Percentiles rank a stretch among this genome's conserved stretches.
Evolutionary conservation across 164 flowering plant genomes (phyloP).

Genomic region (Macadamia integrifolia): DNA sequence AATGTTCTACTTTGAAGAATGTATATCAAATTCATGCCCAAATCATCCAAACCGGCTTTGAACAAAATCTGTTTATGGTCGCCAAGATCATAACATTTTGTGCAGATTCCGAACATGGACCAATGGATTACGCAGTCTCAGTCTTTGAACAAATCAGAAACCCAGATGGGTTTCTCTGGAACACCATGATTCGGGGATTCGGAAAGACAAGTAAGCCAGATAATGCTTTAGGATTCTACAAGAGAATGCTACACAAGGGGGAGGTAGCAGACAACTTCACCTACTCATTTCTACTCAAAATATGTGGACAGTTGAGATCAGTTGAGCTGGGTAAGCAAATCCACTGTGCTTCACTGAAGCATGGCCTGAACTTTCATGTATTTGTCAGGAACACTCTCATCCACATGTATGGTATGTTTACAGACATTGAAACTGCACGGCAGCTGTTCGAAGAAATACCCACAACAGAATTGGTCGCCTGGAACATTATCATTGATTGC

Average conservation of each 20-base stretch:
- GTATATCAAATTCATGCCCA: slow-evolving; percentile 45
- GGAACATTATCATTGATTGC: slow-evolving; percentile 51
- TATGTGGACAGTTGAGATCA: slow-evolving; percentile 30
- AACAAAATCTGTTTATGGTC: slow-evolving; percentile 31
- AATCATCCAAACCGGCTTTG: slow-evolving; percentile 32
- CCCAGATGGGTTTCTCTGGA: slow-evolving; percentile 67
- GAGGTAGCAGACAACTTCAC: slow-evolving; percentile 49
- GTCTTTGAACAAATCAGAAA: slow-evolving; percentile 33
- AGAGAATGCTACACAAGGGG: slow-evolving; percentile 33
- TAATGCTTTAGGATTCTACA: slow-evolving; percentile 35
- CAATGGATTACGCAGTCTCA: slow-evolving; percentile 44
- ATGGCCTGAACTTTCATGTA: slow-evolving; percentile 37
- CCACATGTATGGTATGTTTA: slow-evolving; percentile 42
- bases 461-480: slow-evolving; percentile 40
- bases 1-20: slow-evolving; percentile 27
- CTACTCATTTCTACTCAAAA: slow-evolving; percentile 46
- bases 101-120: slow-evolving; percentile 28
- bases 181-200: slow-evolving; percentile 61
- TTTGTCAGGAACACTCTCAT: slow-evolving; percentile 54
- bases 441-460: slow-evolving; percentile 47
- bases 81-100: slow-evolving; percentile 45
- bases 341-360: slow-evolving; percentile 35
- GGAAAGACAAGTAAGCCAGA: slow-evolving; percentile 23
- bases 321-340: slow-evolving; percentile 35
- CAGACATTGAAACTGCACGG: slow-evolving; percentile 27